Percentiles rank a stretch among this genome's conserved stretches.
These are phyloP conservation scores for Davidsoniella eucalypti DNA, from an alignment of 2,329 filamentous ascomycete genomes.

Conservation along the genomic window DNA sequence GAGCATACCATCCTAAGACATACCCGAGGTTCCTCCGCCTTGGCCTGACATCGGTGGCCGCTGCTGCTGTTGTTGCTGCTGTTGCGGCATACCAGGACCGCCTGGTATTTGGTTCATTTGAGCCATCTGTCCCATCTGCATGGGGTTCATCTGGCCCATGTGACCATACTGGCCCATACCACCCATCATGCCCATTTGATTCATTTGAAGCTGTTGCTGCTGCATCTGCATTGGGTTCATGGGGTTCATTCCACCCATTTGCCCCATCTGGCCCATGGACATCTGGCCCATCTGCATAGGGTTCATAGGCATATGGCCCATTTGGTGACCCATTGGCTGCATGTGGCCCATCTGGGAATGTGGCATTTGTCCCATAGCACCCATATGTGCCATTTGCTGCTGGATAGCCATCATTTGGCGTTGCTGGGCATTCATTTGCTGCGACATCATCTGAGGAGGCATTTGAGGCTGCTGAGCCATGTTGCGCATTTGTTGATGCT, in stretches of 20 bases:
- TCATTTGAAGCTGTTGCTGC: constrained; percentile 9
- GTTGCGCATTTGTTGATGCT: constrained; percentile 11
- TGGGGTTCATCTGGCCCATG: constrained; percentile 9
- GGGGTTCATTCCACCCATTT: constrained; percentile 5
- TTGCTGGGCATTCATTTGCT: constrained; percentile 10
- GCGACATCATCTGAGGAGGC: constrained; percentile 8
- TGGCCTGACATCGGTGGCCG: constrained; percentile 11
- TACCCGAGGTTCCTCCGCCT: constrained; percentile 8
- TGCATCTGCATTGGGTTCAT: constrained; percentile 12
- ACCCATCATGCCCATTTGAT: constrained; percentile 12
- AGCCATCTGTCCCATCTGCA: constrained; percentile 11
- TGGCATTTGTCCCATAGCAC: constrained; percentile 9
- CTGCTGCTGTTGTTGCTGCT: background rate
- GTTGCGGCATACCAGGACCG: background rate
- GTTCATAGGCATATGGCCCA: constrained; percentile 12
- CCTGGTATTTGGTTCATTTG: constrained; percentile 10
- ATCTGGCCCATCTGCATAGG: constrained; percentile 11
- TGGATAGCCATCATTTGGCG: constrained; percentile 11
- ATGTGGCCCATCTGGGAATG: constrained; percentile 10
- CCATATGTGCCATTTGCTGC: constrained; percentile 11
- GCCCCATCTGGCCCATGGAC: constrained; percentile 6
- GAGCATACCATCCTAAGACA: constrained; percentile 12
- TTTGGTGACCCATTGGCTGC: constrained; percentile 10
- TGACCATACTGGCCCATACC: constrained; percentile 10
- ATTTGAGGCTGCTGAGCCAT: constrained; percentile 9